phyloP scores from a whole-genome alignment of 805 yeast species.

The Cyberlindnera misumaiensis region DNA sequence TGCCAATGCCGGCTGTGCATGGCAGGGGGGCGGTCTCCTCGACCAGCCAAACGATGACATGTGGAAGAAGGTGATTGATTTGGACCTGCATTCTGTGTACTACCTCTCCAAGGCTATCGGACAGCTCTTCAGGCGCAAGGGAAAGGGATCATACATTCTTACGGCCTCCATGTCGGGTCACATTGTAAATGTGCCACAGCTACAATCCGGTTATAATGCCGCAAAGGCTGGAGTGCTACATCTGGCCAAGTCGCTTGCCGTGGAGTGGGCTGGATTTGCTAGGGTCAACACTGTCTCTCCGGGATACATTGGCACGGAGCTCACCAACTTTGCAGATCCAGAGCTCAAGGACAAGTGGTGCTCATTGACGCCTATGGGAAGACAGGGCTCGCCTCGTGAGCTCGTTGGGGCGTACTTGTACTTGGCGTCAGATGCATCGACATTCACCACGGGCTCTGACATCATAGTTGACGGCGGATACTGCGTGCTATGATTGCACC shows the following conservation, averaged over 20 bases:
- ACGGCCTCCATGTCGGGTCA: constrained; percentile 90
- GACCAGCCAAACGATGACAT: constrained; percentile 39
- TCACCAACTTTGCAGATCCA: constrained; percentile 42
- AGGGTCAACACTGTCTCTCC: constrained; percentile 83
- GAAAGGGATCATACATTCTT: constrained; percentile 70
- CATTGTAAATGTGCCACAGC: constrained; percentile 81
- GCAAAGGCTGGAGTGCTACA: constrained; percentile 83
- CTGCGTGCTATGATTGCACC: constrained; percentile 20
- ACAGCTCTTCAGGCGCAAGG: constrained; percentile 62
- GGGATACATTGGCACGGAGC: constrained; percentile 75
- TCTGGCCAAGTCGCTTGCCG: constrained; percentile 68
- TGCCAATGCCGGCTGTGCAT: constrained; percentile 86
- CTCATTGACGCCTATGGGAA: constrained; percentile 54
- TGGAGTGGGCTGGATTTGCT: constrained; percentile 83
- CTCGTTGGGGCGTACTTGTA: constrained; percentile 75
- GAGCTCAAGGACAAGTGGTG: constrained; percentile 44
- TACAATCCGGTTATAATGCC: constrained; percentile 81
- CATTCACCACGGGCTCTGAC: constrained; percentile 75
- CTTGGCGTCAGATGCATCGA: constrained; percentile 74
- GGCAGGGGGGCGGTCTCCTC: constrained; percentile 59
- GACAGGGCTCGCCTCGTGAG: constrained; percentile 70
- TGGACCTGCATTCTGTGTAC: constrained; percentile 76
- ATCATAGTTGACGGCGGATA: constrained; percentile 79
- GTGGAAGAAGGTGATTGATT: constrained; percentile 68
- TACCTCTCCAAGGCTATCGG: constrained; percentile 77